Conservation (phyloP, 2,329 filamentous ascomycete species). For the Sordariomycetes sp. region DNA sequence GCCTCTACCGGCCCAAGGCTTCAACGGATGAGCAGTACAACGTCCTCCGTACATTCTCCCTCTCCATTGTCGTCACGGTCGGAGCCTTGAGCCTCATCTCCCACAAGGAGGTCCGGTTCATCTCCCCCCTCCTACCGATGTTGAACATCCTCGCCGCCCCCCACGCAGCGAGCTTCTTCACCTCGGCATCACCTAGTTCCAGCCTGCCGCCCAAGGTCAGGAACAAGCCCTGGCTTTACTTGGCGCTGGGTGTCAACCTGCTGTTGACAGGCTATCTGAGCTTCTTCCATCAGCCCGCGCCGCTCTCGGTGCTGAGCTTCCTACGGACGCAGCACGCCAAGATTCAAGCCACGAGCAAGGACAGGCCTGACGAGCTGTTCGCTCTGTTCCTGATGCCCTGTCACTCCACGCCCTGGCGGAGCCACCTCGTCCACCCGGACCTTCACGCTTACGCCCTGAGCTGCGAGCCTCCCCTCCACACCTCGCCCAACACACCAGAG, state of each 20-base stretch:
- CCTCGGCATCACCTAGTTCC: conserved; percentile 18
- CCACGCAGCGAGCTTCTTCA: conserved; percentile 57
- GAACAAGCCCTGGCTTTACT: conserved; percentile 46
- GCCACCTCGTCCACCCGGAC: conserved; percentile 66
- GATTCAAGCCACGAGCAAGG: conserved; percentile 31
- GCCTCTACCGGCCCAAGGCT: conserved; percentile 43
- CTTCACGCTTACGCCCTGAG: conserved; percentile 77
- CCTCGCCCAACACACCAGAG: conserved; percentile 46
- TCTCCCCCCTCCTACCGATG: conserved; percentile 84
- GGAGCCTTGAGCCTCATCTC: conserved; percentile 65
- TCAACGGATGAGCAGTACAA: conserved; percentile 23
- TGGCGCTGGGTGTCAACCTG: conserved; percentile 57
- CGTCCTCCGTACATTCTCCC: conserved; percentile 36
- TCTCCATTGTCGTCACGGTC: conserved; percentile 50
- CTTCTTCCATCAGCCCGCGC: conserved; percentile 70
- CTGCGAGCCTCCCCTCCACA: conserved; percentile 79
- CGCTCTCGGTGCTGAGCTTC: conserved; percentile 64
- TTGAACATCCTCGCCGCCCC: conserved; percentile 73
- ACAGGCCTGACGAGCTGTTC: conserved; percentile 49
- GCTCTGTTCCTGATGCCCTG: conserved; percentile 89
- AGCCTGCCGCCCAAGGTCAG: conserved; percentile 25
- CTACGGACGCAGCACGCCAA: conserved; percentile 66
- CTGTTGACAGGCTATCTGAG: conserved; percentile 66
- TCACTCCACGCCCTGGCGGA: conserved; percentile 92
- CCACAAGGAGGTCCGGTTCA: conserved; percentile 96